Conservation (phyloP, 1,284 basidiomycete species). For the Papiliotrema fonsecae region DNA sequence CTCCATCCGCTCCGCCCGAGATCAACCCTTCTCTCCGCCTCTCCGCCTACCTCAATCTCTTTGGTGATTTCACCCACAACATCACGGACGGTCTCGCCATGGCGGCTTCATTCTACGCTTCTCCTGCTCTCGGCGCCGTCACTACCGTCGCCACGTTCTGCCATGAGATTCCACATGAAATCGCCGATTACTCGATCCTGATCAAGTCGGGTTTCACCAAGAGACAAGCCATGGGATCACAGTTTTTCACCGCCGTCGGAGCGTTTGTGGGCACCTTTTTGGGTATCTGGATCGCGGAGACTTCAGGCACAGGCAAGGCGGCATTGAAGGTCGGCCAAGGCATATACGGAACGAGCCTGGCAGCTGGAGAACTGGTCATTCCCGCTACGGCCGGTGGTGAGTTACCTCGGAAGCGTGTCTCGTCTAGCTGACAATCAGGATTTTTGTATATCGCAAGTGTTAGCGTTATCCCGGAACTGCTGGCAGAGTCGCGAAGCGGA, state of each 20-base stretch:
- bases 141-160: constrained; percentile 87
- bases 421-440: constrained; percentile 49
- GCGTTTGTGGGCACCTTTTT: constrained; percentile 87
- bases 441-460: constrained; percentile 88
- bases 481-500: constrained; percentile 77
- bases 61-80: constrained; percentile 69
- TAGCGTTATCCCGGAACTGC: constrained; percentile 76
- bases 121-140: constrained; percentile 79
- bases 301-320: constrained; percentile 44
- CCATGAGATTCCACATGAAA: constrained; percentile 87
- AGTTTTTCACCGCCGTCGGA: constrained; percentile 81
- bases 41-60: constrained; percentile 82
- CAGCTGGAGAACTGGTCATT: constrained; percentile 74
- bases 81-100: constrained; percentile 78
- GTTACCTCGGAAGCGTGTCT: constrained; percentile 4
- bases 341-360: constrained; percentile 71
- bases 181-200: constrained; percentile 84
- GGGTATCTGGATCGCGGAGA: constrained; percentile 69
- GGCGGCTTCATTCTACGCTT: constrained; percentile 86
- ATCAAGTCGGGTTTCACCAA: constrained; percentile 85
- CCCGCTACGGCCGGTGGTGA: constrained; percentile 74
- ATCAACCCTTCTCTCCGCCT: constrained; percentile 58
- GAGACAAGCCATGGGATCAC: constrained; percentile 80
- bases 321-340: constrained; percentile 55
- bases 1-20: constrained; percentile 20